Base-by-base conservation (phyloP, 2,329 filamentous ascomycete species). In the Nothophoma quercina region DNA sequence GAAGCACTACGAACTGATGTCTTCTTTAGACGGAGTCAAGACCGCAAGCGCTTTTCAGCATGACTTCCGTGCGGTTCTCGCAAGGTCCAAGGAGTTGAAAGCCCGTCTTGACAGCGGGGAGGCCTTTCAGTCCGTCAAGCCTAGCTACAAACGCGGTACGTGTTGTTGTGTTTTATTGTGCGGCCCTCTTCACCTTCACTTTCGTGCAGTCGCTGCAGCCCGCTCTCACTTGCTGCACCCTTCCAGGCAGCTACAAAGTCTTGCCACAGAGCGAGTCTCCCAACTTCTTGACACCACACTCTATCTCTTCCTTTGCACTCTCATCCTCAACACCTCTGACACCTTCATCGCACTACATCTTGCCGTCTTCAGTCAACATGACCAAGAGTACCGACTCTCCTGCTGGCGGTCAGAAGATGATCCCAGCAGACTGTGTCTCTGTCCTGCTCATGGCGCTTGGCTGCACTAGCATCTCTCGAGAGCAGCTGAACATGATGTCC, bases 401-500 rank as follows among this genome's bases (percentile, higher is more conserved):
- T 15, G 30, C 55, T 12, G 30, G 38, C 7, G 32, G 36, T n/a
- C 50, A 58, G 16, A 68, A 64, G 51, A 50, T 59, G 44, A 51
- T 63, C 22, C 23, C 55, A n/a, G 62, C 55, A 3, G 67, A 71
- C 19, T 47, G 39, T 16, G 65, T 72, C 16, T 42, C 67, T 0
- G 60, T 60, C 6, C 38, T 70, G n/a, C 59, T 72, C 15, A 62
- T 60, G 50, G 60, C 64, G 10, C 43, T 58, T 5, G 68, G 62
- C 30, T 60, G 13, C 3, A 60, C 55, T 5, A 54, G 51, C 12
- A 58, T 71, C 33, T 48, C 51, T 16, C 62, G 18, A 8, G 29
- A 47, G 6, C 60, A 65, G n/a, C 68, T 64, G 15, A 58, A 69
- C 5, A 61, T 70, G 51, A 70, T 72, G 68, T 54, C 40, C 5